Evolutionary conservation across 164 flowering plant species (phyloP).

Genomic region (Chloranthus sessilifolius): DNA sequence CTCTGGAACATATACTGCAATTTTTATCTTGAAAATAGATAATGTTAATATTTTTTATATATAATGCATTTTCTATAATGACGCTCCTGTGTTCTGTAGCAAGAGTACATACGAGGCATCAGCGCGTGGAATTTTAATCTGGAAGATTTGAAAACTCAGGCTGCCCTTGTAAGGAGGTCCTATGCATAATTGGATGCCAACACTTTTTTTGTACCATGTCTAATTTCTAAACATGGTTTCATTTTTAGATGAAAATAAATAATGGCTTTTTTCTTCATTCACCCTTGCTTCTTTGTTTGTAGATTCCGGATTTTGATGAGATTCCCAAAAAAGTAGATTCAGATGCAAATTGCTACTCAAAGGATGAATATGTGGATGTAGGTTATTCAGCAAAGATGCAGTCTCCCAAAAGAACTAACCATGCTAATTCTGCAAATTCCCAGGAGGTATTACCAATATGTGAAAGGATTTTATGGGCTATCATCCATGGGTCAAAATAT

Average conservation of each 20-base stretch:
- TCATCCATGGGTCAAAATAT: too few relatives aligned
- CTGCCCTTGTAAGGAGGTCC: constrained; percentile 73
- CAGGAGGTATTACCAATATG: constrained; percentile 11
- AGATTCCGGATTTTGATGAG: constrained; percentile 74
- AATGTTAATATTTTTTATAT: too few relatives aligned
- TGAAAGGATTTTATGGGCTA: too few relatives aligned
- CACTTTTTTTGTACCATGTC: too few relatives aligned
- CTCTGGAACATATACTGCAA: too few relatives aligned
- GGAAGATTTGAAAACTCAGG: constrained; percentile 88
- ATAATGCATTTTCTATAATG: not conserved
- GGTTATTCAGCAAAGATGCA: constrained; percentile 20
- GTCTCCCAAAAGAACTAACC: constrained; percentile 32
- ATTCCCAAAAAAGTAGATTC: constrained; percentile 39
- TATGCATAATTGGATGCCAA: not conserved
- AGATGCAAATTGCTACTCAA: constrained; percentile 28
- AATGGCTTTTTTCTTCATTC: too few relatives aligned
- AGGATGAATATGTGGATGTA: constrained; percentile 23
- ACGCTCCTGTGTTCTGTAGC: constrained; percentile 42
- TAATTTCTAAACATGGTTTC: too few relatives aligned
- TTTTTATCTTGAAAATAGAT: too few relatives aligned
- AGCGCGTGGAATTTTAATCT: constrained; percentile 98
- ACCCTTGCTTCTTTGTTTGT: constrained; percentile 17
- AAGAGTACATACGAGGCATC: constrained; percentile 90
- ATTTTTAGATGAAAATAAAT: too few relatives aligned
- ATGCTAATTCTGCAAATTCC: constrained; percentile 26